phyloP scores from a whole-genome alignment of 2,329 filamentous ascomycete genomes.

The Colletotrichum tabaci region DNA sequence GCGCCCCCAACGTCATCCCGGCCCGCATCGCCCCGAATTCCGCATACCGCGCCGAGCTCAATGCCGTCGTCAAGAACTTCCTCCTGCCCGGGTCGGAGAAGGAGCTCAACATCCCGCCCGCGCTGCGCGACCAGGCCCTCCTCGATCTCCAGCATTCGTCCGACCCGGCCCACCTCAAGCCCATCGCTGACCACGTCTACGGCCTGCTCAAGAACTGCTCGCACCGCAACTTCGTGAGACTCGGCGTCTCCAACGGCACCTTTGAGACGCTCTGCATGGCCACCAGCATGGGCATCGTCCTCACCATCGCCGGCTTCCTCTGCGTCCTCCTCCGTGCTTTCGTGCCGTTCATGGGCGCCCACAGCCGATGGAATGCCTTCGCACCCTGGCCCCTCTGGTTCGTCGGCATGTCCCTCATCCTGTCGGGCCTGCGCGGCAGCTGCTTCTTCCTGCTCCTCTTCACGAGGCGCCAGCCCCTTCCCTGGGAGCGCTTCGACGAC shows the following conservation, averaged over 20 bases:
- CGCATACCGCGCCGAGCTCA: conserved; percentile 51
- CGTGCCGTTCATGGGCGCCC: conserved; percentile 53
- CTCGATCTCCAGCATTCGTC: conserved; percentile 52
- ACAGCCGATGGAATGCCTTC: conserved; percentile 59
- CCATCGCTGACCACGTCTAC: conserved; percentile 63
- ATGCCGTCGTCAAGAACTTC: conserved; percentile 58
- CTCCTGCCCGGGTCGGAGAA: conserved; percentile 59
- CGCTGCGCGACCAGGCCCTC: conserved; percentile 58
- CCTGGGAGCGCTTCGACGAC: conserved; percentile 65
- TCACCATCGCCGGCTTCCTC: conserved; percentile 57
- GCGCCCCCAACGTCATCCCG: conserved; percentile 28
- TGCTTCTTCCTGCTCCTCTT: conserved; percentile 65
- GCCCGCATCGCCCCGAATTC: conserved; percentile 38
- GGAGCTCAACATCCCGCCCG: conserved; percentile 63
- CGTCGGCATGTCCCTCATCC: conserved; percentile 58
- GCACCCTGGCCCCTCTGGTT: conserved; percentile 63
- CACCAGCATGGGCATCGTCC: conserved; percentile 59
- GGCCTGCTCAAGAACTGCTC: conserved; percentile 63
- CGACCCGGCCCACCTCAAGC: conserved; percentile 57
- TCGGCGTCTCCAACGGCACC: conserved; percentile 68
- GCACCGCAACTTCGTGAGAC: conserved; percentile 65
- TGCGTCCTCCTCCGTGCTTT: conserved; percentile 58
- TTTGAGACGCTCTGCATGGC: conserved; percentile 65
- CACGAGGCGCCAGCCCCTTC: conserved; percentile 60
- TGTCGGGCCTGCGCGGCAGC: conserved; percentile 61